Base-by-base conservation (phyloP, 2,329 filamentous ascomycete genomes). In the Fusarium guadeloupense region DNA sequence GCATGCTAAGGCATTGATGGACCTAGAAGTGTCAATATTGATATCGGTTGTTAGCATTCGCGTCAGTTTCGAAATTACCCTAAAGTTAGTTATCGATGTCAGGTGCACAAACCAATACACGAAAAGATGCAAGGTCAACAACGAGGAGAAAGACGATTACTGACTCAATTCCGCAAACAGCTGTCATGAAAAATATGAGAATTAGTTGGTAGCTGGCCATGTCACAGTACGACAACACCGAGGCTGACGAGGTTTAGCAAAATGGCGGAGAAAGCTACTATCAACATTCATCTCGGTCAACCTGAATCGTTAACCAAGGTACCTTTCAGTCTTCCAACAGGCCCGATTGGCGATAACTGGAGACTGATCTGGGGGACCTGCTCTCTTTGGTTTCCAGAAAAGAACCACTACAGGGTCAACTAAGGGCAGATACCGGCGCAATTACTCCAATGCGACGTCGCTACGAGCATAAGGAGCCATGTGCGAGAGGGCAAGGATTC, bases 271-370 rank as follows among this genome's bases (percentile, higher is more conserved):
- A n/a, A n/a, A n/a, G n/a, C n/a, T n/a, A n/a, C n/a, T n/a, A n/a
- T n/a, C n/a, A n/a, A n/a, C 9, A 25, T 9, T 5, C 23, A 25
- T 25, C 23, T 25, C 33, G 9, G 4, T 19, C 33, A 33, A 34
- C 33, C 33, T 34, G 16, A 34, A 34, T 34, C 16, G 25, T 23
- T 17, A 14, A 40, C 31, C n/a, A 13, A n/a, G n/a, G n/a, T n/a
- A n/a, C n/a, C 19, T 31, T n/a, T n/a, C 13, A 21, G 9, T 23
- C 19, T 20, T 37, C n/a, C 25, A 62, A 23, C 38, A 62, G 20
- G 34, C 41, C 43, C 59, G 59, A 62, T 62, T 59, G 43, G 40
- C 59, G 59, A 62, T 38, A 43, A 38, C 35, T 33, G n/a, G 40
- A 43, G 21, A 40, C 33, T 62, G 58, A 59, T 62, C 47, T 54